Evolutionary conservation across 192 early-diverging fungal genomes (phyloP).

Genomic region (Spizellomyces punctatus): DNA sequence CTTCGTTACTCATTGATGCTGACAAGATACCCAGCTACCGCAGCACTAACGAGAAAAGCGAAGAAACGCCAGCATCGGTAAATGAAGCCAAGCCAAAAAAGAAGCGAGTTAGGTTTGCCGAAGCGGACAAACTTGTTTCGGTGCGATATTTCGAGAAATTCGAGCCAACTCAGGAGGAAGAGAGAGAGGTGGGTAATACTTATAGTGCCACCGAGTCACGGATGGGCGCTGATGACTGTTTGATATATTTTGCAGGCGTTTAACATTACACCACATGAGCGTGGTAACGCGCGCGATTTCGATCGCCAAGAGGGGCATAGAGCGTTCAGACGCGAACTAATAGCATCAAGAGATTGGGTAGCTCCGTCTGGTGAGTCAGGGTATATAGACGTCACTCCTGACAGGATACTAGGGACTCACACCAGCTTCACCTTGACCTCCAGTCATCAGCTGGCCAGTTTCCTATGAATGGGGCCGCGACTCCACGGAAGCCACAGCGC

Average conservation of each 20-base stretch:
- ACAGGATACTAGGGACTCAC: neutral
- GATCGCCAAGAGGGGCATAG: conserved; percentile 29
- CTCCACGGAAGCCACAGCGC: conserved; percentile 15
- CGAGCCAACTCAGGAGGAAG: neutral
- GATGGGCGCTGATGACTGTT: neutral
- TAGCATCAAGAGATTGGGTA: neutral
- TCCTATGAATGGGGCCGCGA: conserved; percentile 30
- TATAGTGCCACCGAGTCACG: neutral
- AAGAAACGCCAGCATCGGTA: neutral
- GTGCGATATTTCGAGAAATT: conserved; percentile 23
- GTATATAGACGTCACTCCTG: no score
- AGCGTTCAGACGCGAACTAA: neutral
- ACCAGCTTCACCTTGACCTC: neutral
- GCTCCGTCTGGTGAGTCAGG: neutral
- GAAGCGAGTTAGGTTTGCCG: conserved; percentile 21
- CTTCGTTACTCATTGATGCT: conserved; percentile 9
- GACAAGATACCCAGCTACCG: conserved; percentile 24
- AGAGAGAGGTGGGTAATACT: neutral
- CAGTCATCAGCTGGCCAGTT: conserved; percentile 5
- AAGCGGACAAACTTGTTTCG: conserved; percentile 21
- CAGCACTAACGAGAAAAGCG: neutral
- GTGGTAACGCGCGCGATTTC: conserved; percentile 24
- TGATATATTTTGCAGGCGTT: neutral
- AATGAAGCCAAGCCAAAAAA: conserved; percentile 5
- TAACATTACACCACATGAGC: conserved; percentile 15